These are phyloP conservation scores for Platanthera guangdongensis DNA, from an alignment of 106 monocot species.

Conservation along the genomic window DNA sequence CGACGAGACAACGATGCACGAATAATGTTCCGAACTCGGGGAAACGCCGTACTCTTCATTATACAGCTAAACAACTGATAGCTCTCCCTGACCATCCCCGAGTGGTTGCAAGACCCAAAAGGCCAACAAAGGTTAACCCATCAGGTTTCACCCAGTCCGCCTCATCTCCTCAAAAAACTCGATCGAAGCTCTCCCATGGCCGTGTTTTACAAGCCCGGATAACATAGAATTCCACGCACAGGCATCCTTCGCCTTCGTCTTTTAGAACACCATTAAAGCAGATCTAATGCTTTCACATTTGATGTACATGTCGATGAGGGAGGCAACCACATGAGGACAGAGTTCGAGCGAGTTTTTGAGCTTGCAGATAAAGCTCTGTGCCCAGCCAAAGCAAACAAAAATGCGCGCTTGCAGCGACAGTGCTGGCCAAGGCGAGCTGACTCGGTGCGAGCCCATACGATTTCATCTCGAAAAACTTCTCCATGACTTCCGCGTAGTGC, in stretches of 20 bases:
- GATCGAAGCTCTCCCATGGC: constrained; percentile 17
- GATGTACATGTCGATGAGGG: constrained; percentile 44
- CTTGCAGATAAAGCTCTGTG: constrained; percentile 28
- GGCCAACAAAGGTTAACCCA: constrained; percentile 31
- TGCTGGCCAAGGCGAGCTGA: constrained; percentile 3
- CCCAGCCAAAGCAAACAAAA: constrained; percentile 20
- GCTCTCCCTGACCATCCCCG: constrained; percentile 34
- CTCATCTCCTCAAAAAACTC: constrained; percentile 29
- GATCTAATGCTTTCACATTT: constrained; percentile 24
- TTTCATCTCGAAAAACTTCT: constrained; percentile 12
- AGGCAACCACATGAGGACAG: constrained; percentile 19
- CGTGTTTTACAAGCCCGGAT: constrained; percentile 27
- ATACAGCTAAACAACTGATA: constrained; percentile 27
- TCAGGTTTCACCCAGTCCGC: constrained; percentile 25
- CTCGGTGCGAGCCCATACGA: background rate
- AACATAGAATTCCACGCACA: constrained; percentile 46
- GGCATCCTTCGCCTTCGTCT: constrained; percentile 10
- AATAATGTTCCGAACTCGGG: constrained; percentile 38
- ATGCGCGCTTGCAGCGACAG: constrained; percentile 25
- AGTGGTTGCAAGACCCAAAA: constrained; percentile 46
- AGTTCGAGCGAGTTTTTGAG: constrained; percentile 8
- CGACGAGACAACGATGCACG: constrained; percentile 28
- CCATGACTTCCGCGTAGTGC: background rate
- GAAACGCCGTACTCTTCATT: constrained; percentile 14
- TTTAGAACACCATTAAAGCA: constrained; percentile 18